Evolutionary conservation across 768 basidiomycete genomes (phyloP).

Genomic region (Boletus pseudopeckii): DNA sequence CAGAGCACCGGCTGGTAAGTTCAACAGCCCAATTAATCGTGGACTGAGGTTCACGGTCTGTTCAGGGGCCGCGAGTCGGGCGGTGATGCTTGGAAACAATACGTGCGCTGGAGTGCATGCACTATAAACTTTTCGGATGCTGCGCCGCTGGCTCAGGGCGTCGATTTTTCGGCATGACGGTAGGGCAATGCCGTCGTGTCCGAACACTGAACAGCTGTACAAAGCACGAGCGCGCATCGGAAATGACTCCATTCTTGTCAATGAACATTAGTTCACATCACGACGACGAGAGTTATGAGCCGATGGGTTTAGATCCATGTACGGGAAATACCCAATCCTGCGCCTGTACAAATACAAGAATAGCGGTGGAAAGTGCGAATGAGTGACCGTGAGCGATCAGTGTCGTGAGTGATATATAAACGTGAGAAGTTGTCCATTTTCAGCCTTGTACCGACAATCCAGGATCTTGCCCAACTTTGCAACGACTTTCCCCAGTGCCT

Average conservation of each 20-base stretch:
- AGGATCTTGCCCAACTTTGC: conserved; percentile 28
- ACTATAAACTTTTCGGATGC: conserved; percentile 92
- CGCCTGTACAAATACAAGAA: conserved; percentile 22
- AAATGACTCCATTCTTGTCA: conserved; percentile 13
- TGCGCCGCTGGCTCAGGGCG: conserved; percentile 90
- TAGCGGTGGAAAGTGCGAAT: conserved; percentile 13
- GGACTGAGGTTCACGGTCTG: conserved; percentile 20
- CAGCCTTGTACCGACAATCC: conserved; percentile 28
- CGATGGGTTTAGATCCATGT: conserved; percentile 4
- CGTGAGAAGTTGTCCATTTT: conserved; percentile 31
- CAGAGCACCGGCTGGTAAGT: conserved; percentile 83
- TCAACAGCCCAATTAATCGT: conserved; percentile 2
- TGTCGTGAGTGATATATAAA: conserved; percentile 34
- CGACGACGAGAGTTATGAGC: conserved; percentile 13
- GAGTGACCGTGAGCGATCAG: conserved; percentile 30
- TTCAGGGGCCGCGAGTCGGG: conserved; percentile 92
- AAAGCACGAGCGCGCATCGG: conserved; percentile 3
- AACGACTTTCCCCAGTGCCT: conserved; percentile 26
- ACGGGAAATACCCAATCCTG: conserved; percentile 12
- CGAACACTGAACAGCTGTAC: conserved; percentile 4
- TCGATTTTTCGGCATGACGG: conserved; percentile 62
- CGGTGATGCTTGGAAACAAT: conserved; percentile 98
- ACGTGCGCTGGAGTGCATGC: conserved; percentile 88
- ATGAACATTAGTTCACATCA: conserved; percentile 23
- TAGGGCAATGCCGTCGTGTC: conserved; percentile 1